Base-by-base conservation (phyloP, 768 basidiomycete species). In the Coprinopsis cinerea region DNA sequence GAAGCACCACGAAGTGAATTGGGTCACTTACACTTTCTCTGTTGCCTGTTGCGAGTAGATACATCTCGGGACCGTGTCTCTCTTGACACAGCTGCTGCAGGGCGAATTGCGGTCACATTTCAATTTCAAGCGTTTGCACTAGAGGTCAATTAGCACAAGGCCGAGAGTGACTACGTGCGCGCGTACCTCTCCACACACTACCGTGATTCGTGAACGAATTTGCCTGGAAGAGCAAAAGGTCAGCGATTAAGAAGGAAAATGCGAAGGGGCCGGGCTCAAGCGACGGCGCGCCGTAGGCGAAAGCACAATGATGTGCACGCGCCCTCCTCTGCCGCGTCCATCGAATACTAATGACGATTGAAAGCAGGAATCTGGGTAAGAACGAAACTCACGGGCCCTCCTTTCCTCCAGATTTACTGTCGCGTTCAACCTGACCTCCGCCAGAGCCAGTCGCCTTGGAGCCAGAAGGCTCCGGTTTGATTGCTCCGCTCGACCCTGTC, bases 111-210 rank as follows among this genome's bases (percentile, higher is more conserved):
- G 72, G 67, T 92, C 89, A 61, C 89, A 92, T 69, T 84, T 89
- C 47, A 92, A 75, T 58, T 92, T 92, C 47, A 92, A 74, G 3
- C 89, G 86, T 64, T 92, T 92, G 71, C 89, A 92, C 85, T 92
- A 61, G 2, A 35, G 42, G 15, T 34, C 28, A 50, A 46, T 23
- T 48, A n/a, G 30, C 9, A 51, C 9, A 0, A 27, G 13, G 32
- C 22, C 34, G 18, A 42, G 24, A 43, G 35, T 25, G 10, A 37
- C 40, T 18, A 14, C 20, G 24, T 25, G 5, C 25, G 15, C n/a
- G 25, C 53, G 20, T 34, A 57, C 56, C 53, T 57, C 56, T 35
- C 45, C 49, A 46, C 58, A 59, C 20, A 59, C 58, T 15, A 59
- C 58, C 5, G 58, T 59, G 43, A 57, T 53, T 45, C 58, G 54